phyloP scores from a whole-genome alignment of 768 basidiomycete species.

The Mycena alexandri region DNA sequence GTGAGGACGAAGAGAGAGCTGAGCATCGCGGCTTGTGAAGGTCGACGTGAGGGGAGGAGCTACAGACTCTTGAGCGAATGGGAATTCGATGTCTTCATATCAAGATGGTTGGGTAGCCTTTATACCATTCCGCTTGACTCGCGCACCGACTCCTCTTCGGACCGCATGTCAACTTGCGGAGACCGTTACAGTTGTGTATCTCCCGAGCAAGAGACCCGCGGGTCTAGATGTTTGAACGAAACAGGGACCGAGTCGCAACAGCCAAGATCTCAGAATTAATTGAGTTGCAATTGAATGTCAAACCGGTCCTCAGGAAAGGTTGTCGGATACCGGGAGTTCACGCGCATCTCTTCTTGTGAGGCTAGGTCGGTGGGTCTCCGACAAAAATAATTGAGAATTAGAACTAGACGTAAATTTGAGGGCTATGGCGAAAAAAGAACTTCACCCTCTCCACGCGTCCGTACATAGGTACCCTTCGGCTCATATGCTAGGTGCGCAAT shows the following conservation, averaged over 20 bases:
- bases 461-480: too few species aligned
- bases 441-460: too few species aligned
- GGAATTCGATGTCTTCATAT: slow-evolving; percentile 11
- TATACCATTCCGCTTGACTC: slow-evolving; percentile 1
- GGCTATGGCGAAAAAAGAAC: too few species aligned
- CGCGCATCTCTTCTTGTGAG: too few species aligned
- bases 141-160: too few species aligned
- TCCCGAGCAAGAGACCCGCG: neutral
- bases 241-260: slow-evolving; percentile 8
- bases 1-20: slow-evolving; percentile 21
- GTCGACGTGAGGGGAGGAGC: too few species aligned
- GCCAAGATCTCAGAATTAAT: neutral
- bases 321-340: too few species aligned
- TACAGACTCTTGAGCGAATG: neutral
- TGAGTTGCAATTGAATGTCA: neutral
- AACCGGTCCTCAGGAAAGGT: too few species aligned
- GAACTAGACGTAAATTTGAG: too few species aligned
- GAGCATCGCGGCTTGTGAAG: slow-evolving; percentile 8
- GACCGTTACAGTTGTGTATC: neutral
- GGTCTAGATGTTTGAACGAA: neutral
- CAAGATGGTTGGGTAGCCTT: neutral
- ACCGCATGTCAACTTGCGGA: neutral
- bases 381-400: too few species aligned
- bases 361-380: too few species aligned
- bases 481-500: too few species aligned